Base-by-base conservation (phyloP, 2,329 filamentous ascomycete species). In the Fusarium xylarioides region DNA sequence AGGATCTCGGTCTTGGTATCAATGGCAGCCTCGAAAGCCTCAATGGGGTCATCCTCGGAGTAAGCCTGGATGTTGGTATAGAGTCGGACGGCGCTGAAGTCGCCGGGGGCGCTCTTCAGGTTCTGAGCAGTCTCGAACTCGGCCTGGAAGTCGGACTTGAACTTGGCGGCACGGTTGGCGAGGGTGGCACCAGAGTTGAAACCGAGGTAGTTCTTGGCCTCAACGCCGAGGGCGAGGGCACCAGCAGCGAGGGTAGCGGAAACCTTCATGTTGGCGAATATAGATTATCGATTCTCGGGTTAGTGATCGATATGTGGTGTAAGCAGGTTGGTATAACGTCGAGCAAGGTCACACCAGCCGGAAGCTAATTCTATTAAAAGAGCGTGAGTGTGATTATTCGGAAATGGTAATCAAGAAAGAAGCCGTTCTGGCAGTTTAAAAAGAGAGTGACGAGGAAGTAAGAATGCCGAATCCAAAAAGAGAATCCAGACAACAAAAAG, bases 21-120 rank as follows among this genome's bases (percentile, higher is more conserved):
- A 50, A 91, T 84, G 76, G 91, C 91, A 40, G 91, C 91, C 83
- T 94, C 93, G 83, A 95, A 89, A 46, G 95, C 95, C 85, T 94
- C 85, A 79, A 97, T 86, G 58, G 94, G 95, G 82, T 95, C 92
- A 76, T 89, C 88, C 85, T 93, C 88, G 79, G 91, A 85, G 82
- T 89, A 84, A 78, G 86, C 87, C 81, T 89, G 87, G 79, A 91
- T 89, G 85, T 89, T 91, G 80, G 91, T 93, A 86, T 93, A 92
- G 37, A 92, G 84, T 58, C 90, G 88, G 74, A 90, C 86, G 65
- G 87, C 83, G 76, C 86, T 88, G 84, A 90, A 91, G 73, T 82
- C 82, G 66, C 87, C 87, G 15, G 88, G 87, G 32, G 87, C 74
- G 40, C 66, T 68, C 50, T 78, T 73, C 15, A 83, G 80, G 68